phyloP scores from a whole-genome alignment of 179 eudicot species.

The Carnegiea gigantea region DNA sequence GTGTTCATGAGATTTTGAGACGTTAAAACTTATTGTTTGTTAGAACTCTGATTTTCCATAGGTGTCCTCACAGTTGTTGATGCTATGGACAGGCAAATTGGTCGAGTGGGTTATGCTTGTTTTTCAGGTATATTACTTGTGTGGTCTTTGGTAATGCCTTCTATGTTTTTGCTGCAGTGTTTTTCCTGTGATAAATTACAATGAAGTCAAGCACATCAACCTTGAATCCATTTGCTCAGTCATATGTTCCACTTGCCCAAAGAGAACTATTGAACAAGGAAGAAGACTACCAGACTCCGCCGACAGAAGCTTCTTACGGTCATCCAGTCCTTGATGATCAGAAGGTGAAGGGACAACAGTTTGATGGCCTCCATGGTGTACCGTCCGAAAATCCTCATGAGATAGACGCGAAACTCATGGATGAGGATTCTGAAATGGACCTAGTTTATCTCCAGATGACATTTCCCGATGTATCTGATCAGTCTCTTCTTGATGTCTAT shows the following conservation, averaged over 20 bases:
- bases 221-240: constrained; percentile 69
- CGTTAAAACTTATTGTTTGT: neutral
- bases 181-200: constrained; percentile 14
- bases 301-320: constrained; percentile 20
- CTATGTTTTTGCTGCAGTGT: constrained; percentile 24
- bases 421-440: constrained; percentile 71
- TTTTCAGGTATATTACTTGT: neutral
- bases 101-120: neutral
- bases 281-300: constrained; percentile 16
- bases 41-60: neutral
- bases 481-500: constrained; percentile 78
- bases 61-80: neutral
- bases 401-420: constrained; percentile 29
- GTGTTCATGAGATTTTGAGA: neutral
- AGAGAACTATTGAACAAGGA: constrained; percentile 41
- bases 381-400: constrained; percentile 38
- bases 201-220: constrained; percentile 60
- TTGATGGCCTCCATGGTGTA: constrained; percentile 33
- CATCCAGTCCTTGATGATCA: constrained; percentile 25
- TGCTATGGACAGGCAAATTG: neutral
- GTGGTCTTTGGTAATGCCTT: neutral
- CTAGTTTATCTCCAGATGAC: constrained; percentile 77
- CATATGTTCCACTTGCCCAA: constrained; percentile 65
- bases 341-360: constrained; percentile 41
- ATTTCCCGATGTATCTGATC: constrained; percentile 76